A percentile compares a stretch with the other conserved stretches of the same genome.
Conservation (phyloP, 2,329 filamentous ascomycete species). For the Penicillium sclerotiorum region DNA sequence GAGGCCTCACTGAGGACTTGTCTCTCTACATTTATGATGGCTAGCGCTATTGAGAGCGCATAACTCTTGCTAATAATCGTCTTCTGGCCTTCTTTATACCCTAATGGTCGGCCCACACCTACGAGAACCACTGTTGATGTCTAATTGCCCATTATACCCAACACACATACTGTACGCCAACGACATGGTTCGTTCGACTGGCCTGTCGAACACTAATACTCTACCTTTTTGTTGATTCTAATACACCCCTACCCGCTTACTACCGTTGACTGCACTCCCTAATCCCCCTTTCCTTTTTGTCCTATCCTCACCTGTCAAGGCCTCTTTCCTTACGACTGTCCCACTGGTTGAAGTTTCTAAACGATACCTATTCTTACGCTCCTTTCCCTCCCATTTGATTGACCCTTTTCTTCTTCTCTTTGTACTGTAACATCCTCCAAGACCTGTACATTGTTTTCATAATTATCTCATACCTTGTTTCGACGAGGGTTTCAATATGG, state of each 20-base stretch:
- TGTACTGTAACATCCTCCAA: not conserved
- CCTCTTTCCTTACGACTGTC: not conserved
- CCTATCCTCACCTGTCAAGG: not conserved
- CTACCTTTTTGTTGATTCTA: not conserved
- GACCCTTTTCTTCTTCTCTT: not conserved
- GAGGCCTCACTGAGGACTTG: slow-evolving; percentile 21
- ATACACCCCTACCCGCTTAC: not conserved
- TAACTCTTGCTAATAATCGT: slow-evolving; percentile 10
- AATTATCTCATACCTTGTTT: not conserved
- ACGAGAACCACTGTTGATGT: slow-evolving; percentile 18
- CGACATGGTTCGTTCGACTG: slow-evolving; percentile 6
- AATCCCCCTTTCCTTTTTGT: not conserved
- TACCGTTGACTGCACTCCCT: not conserved
- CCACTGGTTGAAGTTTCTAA: not conserved
- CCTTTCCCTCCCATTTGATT: not conserved
- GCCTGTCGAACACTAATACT: not conserved
- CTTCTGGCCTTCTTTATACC: slow-evolving; percentile 23
- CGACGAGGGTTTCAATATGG: no score
- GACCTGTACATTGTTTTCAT: not conserved
- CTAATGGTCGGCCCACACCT: slow-evolving; percentile 23
- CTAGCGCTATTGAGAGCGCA: not conserved
- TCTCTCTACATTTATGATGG: slow-evolving; percentile 3
- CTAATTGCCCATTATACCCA: slow-evolving; percentile 24
- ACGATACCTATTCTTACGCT: slow-evolving; percentile 7
- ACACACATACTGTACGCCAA: slow-evolving; percentile 1